Conservation (phyloP, 202 grass and related monocot genomes). For the Digitaria exilis region DNA sequence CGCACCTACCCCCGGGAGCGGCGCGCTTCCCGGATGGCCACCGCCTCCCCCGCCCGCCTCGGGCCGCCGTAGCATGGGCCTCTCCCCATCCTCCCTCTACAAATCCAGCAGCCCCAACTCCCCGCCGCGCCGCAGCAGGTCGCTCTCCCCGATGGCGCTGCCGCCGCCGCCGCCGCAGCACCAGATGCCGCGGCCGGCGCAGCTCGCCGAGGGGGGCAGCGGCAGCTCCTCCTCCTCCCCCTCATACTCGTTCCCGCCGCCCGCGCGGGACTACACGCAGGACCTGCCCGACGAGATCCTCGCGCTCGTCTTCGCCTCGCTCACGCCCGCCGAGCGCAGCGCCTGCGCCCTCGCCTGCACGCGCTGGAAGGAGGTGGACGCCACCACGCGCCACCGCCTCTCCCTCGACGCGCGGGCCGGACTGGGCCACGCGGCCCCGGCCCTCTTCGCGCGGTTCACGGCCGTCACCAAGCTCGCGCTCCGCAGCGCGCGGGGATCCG, state of each 20-base stretch:
- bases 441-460: constrained; percentile 61
- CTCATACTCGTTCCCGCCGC: background rate
- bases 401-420: constrained; percentile 65
- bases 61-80: constrained; percentile 57
- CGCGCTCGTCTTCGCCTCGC: constrained; percentile 62
- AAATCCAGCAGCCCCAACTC: constrained; percentile 33
- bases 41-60: constrained; percentile 38
- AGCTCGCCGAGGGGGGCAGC: background rate
- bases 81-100: constrained; percentile 33
- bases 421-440: constrained; percentile 35
- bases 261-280: constrained; percentile 59
- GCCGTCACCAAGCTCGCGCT: constrained; percentile 77
- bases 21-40: constrained; percentile 46
- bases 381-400: constrained; percentile 61
- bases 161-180: background rate
- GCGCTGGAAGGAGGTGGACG: constrained; percentile 72
- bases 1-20: constrained; percentile 16
- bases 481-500: constrained; percentile 53
- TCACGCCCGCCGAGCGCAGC: constrained; percentile 63
- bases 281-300: constrained; percentile 88
- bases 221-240: background rate
- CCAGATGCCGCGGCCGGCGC: background rate
- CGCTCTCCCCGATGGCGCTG: constrained; percentile 44
- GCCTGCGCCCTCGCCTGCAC: constrained; percentile 65
- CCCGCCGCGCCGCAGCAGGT: constrained; percentile 18